These are phyloP conservation scores for Colletotrichum tabaci DNA, from an alignment of 2,329 filamentous ascomycete species.

Conservation along the genomic window DNA sequence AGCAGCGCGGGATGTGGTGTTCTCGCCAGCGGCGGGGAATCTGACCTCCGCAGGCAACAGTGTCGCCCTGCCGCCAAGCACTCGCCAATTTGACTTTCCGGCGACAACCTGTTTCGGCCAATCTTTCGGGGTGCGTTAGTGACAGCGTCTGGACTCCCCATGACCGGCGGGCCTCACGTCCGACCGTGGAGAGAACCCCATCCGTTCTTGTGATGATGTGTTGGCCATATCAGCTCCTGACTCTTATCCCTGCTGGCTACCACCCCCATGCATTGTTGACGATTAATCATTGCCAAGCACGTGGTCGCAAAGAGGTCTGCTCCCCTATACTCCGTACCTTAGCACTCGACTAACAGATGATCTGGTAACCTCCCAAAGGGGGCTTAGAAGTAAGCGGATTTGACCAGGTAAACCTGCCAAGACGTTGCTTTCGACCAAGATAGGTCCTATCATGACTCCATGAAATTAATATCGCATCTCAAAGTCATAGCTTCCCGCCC, in stretches of 20 bases:
- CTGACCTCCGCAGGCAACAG: conserved; percentile 8
- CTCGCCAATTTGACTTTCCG: conserved; percentile 24
- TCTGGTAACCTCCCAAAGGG: background rate
- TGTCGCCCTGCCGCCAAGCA: conserved; percentile 30
- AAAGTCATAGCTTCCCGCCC: conserved; percentile 21
- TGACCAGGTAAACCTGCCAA: conserved; percentile 32
- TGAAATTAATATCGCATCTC: conserved; percentile 32
- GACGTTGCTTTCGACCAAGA: conserved; percentile 25
- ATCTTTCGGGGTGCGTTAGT: conserved; percentile 5
- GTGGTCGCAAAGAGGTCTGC: conserved; percentile 19
- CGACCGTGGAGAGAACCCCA: background rate
- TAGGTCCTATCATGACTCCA: conserved; percentile 25
- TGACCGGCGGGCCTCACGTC: background rate
- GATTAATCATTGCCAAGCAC: conserved; percentile 30
- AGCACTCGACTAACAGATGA: conserved; percentile 1
- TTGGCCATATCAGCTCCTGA: conserved; percentile 17
- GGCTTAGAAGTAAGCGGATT: conserved; percentile 12
- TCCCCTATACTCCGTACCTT: background rate
- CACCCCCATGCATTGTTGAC: conserved; percentile 17
- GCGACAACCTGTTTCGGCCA: conserved; percentile 19
- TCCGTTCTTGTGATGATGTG: conserved; percentile 30
- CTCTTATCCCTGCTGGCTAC: conserved; percentile 14
- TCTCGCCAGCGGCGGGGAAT: background rate
- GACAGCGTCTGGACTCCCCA: background rate
- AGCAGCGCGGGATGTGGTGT: conserved; percentile 3